Conservation (phyloP, 1,139 yeast species). For the Protomyces pachydermus region DNA sequence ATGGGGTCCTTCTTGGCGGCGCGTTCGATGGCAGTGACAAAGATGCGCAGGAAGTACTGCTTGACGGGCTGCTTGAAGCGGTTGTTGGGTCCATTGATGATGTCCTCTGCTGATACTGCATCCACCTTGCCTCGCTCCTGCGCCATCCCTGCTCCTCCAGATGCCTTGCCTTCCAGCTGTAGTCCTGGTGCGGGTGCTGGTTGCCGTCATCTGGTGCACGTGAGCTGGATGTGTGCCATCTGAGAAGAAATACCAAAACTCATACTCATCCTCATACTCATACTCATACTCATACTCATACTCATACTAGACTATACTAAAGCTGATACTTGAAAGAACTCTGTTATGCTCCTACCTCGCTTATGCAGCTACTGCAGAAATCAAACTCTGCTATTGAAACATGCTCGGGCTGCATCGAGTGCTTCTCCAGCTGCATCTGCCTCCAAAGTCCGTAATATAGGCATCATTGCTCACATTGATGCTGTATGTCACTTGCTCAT, state of each 20-base stretch:
- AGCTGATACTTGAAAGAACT: too few species aligned
- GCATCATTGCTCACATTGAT: conserved; percentile 78
- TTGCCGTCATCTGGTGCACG: too few species aligned
- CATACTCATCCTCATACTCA: too few species aligned
- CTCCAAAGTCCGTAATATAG: conserved; percentile 56
- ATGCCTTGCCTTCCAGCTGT: too few species aligned
- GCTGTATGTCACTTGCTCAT: conserved; percentile 41
- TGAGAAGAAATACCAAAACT: too few species aligned
- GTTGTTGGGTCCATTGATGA: background rate
- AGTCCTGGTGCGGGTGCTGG: too few species aligned
- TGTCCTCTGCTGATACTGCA: background rate
- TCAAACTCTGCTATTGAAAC: background rate
- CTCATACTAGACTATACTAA: too few species aligned
- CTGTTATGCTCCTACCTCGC: background rate
- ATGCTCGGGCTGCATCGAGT: background rate
- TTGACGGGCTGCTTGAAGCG: background rate
- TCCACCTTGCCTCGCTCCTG: too few species aligned
- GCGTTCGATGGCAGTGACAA: conserved; percentile 48
- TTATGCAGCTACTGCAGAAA: background rate
- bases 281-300: too few species aligned
- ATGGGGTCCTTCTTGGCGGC: conserved; percentile 51
- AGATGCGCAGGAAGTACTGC: conserved; percentile 28
- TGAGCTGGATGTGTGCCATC: too few species aligned
- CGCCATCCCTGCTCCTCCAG: too few species aligned
- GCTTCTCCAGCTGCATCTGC: background rate